A percentile compares a stretch with the other conserved stretches of the same genome.
Conservation (phyloP, 2,329 filamentous ascomycete species). For the Diaporthe sp. region DNA sequence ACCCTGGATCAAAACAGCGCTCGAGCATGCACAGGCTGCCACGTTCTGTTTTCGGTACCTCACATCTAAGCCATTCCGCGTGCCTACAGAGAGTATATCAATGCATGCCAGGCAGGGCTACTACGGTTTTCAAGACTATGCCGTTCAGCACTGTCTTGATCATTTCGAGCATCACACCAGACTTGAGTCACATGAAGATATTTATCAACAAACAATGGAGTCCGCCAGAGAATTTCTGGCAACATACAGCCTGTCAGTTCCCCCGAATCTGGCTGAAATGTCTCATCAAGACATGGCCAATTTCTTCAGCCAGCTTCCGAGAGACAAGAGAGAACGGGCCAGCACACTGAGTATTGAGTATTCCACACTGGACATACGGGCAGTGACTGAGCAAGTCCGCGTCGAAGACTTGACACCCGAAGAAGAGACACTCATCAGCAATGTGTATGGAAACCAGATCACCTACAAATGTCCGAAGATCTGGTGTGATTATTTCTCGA, state of each 20-base stretch:
- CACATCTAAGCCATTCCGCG: background rate
- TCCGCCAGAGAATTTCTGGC: background rate
- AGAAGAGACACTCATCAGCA: background rate
- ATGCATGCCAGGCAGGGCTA: background rate
- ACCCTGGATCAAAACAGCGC: background rate
- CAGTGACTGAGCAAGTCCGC: background rate
- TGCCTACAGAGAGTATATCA: background rate
- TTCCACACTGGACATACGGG: background rate
- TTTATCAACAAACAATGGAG: background rate
- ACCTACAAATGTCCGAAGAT: background rate
- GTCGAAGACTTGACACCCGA: background rate
- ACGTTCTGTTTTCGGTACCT: slow-evolving; percentile 15
- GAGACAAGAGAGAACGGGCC: slow-evolving; percentile 4
- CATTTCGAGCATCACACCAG: background rate
- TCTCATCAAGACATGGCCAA: background rate
- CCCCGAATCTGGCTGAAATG: background rate
- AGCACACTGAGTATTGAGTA: background rate
- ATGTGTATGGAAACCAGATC: background rate
- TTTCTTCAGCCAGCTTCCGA: background rate
- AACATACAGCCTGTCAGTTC: background rate
- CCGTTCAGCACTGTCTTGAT: slow-evolving; percentile 1
- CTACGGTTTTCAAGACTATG: slow-evolving; percentile 7
- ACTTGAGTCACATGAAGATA: background rate
- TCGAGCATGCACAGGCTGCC: slow-evolving; percentile 15
- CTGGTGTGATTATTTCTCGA: slow-evolving; percentile 11